Percentiles rank a stretch among this genome's conserved stretches.
Conservation (phyloP, 768 basidiomycete genomes). For the Calvatia gigantea region DNA sequence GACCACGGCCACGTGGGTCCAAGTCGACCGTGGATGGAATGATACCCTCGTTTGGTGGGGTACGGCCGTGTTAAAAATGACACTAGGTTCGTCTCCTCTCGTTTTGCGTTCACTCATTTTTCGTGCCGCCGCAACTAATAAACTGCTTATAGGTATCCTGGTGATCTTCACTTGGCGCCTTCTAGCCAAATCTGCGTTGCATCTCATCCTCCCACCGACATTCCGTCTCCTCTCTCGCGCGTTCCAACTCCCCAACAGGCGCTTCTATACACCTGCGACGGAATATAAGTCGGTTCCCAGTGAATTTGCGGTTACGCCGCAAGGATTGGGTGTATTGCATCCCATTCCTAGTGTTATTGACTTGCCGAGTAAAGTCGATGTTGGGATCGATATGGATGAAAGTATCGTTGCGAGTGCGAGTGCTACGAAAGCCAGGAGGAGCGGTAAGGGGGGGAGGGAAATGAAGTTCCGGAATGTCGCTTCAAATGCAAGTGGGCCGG, state of each 20-base stretch:
- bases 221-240: constrained; percentile 73
- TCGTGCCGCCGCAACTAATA: background rate
- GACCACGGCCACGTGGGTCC: constrained; percentile 27
- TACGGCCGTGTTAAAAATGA: constrained; percentile 44
- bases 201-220: constrained; percentile 74
- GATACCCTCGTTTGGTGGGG: constrained; percentile 45
- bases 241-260: constrained; percentile 73
- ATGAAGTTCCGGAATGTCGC: constrained; percentile 55
- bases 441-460: constrained; percentile 38
- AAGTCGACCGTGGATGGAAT: constrained; percentile 31
- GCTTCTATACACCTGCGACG: constrained; percentile 90
- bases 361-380: constrained; percentile 48
- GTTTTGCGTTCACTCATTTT: background rate
- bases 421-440: constrained; percentile 21
- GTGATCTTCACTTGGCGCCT: constrained; percentile 88
- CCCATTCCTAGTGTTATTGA: constrained; percentile 88
- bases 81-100: constrained; percentile 29
- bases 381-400: constrained; percentile 42
- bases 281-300: constrained; percentile 74
- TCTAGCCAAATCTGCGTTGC: constrained; percentile 73
- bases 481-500: constrained; percentile 7
- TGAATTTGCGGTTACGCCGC: constrained; percentile 38
- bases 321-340: constrained; percentile 46
- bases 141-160: constrained; percentile 52
- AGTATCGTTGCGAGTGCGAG: constrained; percentile 36